Evolutionary conservation across 495 filamentous ascomycete species (phyloP).

Genomic region (Xeromyces bisporus): DNA sequence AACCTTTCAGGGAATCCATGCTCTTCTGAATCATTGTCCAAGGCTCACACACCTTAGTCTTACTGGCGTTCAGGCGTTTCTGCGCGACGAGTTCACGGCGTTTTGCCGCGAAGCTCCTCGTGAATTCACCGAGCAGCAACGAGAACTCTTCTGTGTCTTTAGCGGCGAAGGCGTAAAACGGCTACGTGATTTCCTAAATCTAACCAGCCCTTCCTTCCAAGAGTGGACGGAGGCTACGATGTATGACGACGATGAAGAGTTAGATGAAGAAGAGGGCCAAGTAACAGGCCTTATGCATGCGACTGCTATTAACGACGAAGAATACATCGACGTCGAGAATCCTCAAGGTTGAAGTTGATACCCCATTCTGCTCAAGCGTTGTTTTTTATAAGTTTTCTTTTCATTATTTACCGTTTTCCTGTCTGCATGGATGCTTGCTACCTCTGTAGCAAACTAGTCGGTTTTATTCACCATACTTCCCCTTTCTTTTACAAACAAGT

Average conservation of each 20-base stretch:
- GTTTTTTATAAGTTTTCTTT: slow-evolving; percentile 7
- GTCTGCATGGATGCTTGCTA: no score
- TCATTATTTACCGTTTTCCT: no score
- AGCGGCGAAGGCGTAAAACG: slow-evolving; percentile 67
- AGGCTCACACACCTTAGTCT: slow-evolving; percentile 88
- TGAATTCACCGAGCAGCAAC: slow-evolving; percentile 91
- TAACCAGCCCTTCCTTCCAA: slow-evolving; percentile 10
- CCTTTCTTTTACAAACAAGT: neutral
- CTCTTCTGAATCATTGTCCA: slow-evolving; percentile 76
- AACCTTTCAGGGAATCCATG: slow-evolving; percentile 63
- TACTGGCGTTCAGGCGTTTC: slow-evolving; percentile 75
- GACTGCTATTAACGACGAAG: slow-evolving; percentile 33
- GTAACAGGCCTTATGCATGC: slow-evolving; percentile 40
- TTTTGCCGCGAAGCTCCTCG: slow-evolving; percentile 78
- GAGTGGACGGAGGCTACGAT: slow-evolving; percentile 33
- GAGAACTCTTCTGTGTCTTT: slow-evolving; percentile 93
- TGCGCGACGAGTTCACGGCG: slow-evolving; percentile 55
- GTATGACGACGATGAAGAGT: slow-evolving; percentile 40
- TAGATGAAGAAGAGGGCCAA: slow-evolving; percentile 35
- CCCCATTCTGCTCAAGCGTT: slow-evolving; percentile 10
- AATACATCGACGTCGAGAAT: slow-evolving; percentile 29
- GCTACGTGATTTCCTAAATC: slow-evolving; percentile 64
- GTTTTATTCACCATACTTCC: no score
- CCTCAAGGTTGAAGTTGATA: slow-evolving; percentile 23
- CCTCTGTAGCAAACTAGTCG: no score